Conservation (phyloP, 75 land plant genomes). For the Ceratopteris richardii region DNA sequence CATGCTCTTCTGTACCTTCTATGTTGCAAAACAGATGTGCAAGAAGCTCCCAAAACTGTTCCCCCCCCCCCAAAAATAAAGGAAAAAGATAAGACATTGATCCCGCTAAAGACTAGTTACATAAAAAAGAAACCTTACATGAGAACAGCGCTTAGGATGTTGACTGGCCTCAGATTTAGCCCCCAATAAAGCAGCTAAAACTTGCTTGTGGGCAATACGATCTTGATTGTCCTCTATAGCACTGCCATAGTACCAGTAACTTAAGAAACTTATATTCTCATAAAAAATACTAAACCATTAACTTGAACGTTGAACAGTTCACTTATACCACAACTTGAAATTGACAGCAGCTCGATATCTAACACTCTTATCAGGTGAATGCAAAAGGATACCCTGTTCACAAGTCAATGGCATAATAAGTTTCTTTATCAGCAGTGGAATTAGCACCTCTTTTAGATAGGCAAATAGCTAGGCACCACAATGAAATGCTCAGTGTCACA, state of each 20-base stretch:
- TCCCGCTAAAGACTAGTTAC: too few relatives aligned
- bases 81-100: too few relatives aligned
- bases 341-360: slow-evolving; percentile 23
- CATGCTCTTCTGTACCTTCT: slow-evolving; percentile 19
- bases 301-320: too few relatives aligned
- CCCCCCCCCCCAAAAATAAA: too few relatives aligned
- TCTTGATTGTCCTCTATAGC: not conserved
- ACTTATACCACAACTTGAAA: slow-evolving; percentile 18
- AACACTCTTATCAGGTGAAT: slow-evolving; percentile 22
- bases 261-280: not conserved
- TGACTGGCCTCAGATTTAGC: slow-evolving; percentile 19
- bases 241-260: not conserved
- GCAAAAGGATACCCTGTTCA: slow-evolving; percentile 19
- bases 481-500: slow-evolving; percentile 18
- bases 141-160: slow-evolving; percentile 19
- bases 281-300: too few relatives aligned
- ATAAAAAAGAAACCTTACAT: slow-evolving; percentile 7
- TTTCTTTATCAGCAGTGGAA: too few relatives aligned
- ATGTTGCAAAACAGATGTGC: slow-evolving; percentile 18
- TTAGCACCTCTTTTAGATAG: too few relatives aligned
- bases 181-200: slow-evolving; percentile 20
- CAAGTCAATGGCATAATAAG: not conserved
- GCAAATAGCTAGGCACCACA: too few relatives aligned
- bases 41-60: slow-evolving; percentile 31
- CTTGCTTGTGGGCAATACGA: slow-evolving; percentile 7